Evolutionary conservation across 2,329 filamentous ascomycete genomes (phyloP).

Genomic region (Diaporthe sp.): DNA sequence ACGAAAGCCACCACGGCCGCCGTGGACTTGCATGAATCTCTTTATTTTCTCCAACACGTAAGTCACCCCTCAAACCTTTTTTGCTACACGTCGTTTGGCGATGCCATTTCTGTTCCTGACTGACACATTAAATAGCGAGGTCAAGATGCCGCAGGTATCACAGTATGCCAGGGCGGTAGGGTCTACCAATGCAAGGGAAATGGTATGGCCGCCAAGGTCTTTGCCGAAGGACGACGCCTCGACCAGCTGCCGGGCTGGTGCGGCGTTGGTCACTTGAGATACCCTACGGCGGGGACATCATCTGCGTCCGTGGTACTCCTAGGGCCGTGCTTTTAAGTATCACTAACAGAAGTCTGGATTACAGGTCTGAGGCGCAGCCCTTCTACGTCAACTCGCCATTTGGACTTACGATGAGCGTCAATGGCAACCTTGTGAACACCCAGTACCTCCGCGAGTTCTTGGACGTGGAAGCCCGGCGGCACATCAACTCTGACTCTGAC

Average conservation of each 20-base stretch:
- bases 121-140: conserved; percentile 60
- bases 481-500: conserved; percentile 68
- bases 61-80: neutral
- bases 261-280: conserved; percentile 88
- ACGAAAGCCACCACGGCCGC: conserved; percentile 48
- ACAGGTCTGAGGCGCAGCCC: conserved; percentile 87
- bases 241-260: conserved; percentile 85
- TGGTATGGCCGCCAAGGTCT: conserved; percentile 82
- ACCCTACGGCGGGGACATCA: conserved; percentile 81
- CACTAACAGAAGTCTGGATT: neutral
- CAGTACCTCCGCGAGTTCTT: conserved; percentile 78
- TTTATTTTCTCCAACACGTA: conserved; percentile 77
- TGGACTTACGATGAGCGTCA: conserved; percentile 85
- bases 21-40: conserved; percentile 75
- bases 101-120: neutral
- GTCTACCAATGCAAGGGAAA: conserved; percentile 87
- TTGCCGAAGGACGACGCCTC: conserved; percentile 82
- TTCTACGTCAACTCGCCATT: conserved; percentile 93
- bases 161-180: conserved; percentile 76
- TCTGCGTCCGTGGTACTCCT: conserved; percentile 12
- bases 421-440: conserved; percentile 89
- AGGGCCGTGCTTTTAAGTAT: conserved; percentile 30
- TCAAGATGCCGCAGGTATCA: conserved; percentile 90
- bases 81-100: no score
- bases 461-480: conserved; percentile 83